Base-by-base conservation (phyloP, 805 yeast genomes). In the Cyberlindnera mississippiensis region DNA sequence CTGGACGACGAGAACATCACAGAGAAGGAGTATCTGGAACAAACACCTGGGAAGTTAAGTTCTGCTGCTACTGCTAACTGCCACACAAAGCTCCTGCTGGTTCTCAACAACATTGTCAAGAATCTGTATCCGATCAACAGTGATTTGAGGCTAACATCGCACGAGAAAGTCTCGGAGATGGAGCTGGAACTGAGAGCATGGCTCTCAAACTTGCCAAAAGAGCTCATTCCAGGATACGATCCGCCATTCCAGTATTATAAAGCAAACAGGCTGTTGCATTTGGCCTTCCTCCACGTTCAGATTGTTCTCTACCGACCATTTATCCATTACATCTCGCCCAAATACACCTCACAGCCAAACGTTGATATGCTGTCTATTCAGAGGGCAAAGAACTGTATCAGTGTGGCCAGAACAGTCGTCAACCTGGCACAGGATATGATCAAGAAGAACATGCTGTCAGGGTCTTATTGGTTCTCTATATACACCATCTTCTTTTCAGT, bases 401-500 rank as follows among this genome's bases (percentile, higher is more conserved):
- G 82, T 51, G 88, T 86, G 9, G 90, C 96, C 0, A 71, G 93
- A 44, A 78, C 83, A 53, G 95, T 85, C 22, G 89, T 89, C 14
- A 80, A 81, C 53, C 60, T 87, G 42, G 88, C 96, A 0, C 79
- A 84, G 52, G 88, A 83, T 55, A 78, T 89, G 88, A 80, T 84
- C 47, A 73, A 76, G 49, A 77, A 80, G 48, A 72, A 81, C 44
- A 70, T 86, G 61, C 66, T 89, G 30, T 77, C 81, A 49, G 96
- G 96, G 1, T 85, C 93, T 2, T 90, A 89, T 57, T 88, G 96
- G 96, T 89, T 87, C 57, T 80, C 93, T 6, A 84, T 85, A 56
- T 89, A 89, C 60, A 86, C 96, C 0, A 82, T 89, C 5, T 89
- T 88, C 60, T 87, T 86, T 63, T 81, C 95, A 3, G 88, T 88